These are phyloP conservation scores for Magnusiomyces suaveolens DNA, from an alignment of 1,139 yeast genomes.

Conservation along the genomic window DNA sequence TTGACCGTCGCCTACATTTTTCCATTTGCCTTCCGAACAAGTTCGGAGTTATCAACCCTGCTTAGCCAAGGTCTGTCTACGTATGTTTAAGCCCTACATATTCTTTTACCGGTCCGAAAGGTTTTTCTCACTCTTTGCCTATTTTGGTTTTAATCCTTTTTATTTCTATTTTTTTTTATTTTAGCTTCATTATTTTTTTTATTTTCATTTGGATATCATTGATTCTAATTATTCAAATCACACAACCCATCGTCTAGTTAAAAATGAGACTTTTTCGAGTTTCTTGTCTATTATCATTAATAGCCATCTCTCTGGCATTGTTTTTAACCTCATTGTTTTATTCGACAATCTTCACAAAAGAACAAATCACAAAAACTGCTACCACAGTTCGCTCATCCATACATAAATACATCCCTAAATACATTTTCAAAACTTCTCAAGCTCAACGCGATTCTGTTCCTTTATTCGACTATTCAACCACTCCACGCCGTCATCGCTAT, in stretches of 20 bases:
- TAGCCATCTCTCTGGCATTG: slow-evolving; percentile 1
- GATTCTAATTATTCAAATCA: too few species aligned
- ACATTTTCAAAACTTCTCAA: slow-evolving; percentile 6
- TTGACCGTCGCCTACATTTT: too few species aligned
- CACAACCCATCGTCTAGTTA: too few species aligned
- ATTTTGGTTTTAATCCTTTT: too few species aligned
- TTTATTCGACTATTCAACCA: slow-evolving; percentile 6
- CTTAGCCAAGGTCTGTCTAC: too few species aligned
- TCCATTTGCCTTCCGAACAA: too few species aligned
- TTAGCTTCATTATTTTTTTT: neutral
- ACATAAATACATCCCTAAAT: slow-evolving; percentile 6
- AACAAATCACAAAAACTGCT: slow-evolving; percentile 1
- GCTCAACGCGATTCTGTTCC: slow-evolving; percentile 5
- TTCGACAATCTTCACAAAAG: slow-evolving; percentile 1
- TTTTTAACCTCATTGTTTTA: slow-evolving; percentile 6
- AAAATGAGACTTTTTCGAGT: slow-evolving; percentile 10
- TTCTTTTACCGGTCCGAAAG: too few species aligned
- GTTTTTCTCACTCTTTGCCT: neutral
- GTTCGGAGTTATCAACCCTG: too few species aligned
- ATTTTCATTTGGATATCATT: too few species aligned
- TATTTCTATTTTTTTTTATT: neutral
- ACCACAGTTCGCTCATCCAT: neutral
- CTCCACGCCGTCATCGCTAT: neutral
- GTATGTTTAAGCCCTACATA: too few species aligned
- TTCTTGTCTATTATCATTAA: slow-evolving; percentile 7